Conservation (phyloP, 2,329 filamentous ascomycete species). For the Lecanoromycetidae sp. region DNA sequence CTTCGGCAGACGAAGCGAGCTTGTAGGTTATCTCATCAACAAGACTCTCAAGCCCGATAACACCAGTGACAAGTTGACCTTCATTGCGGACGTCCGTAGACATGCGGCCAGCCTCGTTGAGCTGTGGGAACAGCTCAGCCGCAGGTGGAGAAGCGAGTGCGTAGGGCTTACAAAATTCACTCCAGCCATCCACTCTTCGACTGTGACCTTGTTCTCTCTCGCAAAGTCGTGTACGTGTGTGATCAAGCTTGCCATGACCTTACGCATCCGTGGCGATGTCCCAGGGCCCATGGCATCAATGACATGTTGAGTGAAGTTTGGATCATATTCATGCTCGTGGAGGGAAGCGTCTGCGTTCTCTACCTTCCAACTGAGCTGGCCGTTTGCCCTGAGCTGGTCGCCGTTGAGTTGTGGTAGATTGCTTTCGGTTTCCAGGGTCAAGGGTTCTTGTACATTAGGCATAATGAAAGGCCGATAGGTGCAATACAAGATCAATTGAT, state of each 20-base stretch:
- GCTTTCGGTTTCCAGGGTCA: background rate
- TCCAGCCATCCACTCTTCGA: slow-evolving; percentile 47
- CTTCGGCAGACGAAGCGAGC: slow-evolving; percentile 39
- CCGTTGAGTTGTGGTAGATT: background rate
- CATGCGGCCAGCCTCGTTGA: slow-evolving; percentile 53
- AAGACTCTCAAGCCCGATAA: slow-evolving; percentile 47
- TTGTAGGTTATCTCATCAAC: slow-evolving; percentile 74
- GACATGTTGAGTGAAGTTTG: slow-evolving; percentile 53
- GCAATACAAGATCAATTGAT: no score
- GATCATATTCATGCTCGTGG: slow-evolving; percentile 23
- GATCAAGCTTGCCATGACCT: slow-evolving; percentile 45
- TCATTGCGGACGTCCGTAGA: slow-evolving; percentile 51
- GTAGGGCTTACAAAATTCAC: slow-evolving; percentile 33
- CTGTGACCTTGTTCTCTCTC: slow-evolving; percentile 45
- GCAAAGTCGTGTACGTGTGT: slow-evolving; percentile 48
- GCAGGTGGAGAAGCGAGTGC: background rate
- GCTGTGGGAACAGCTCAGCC: slow-evolving; percentile 15
- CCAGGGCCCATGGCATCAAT: slow-evolving; percentile 63
- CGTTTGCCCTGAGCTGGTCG: background rate
- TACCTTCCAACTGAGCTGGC: background rate
- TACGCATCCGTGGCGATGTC: slow-evolving; percentile 52
- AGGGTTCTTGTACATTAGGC: background rate
- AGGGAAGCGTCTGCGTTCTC: background rate
- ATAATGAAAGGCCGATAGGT: background rate
- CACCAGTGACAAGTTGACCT: slow-evolving; percentile 47